These are phyloP conservation scores for Poterioochromonas sp. DNA, from an alignment of 352 stramenopile genomes.

Conservation along the genomic window DNA sequence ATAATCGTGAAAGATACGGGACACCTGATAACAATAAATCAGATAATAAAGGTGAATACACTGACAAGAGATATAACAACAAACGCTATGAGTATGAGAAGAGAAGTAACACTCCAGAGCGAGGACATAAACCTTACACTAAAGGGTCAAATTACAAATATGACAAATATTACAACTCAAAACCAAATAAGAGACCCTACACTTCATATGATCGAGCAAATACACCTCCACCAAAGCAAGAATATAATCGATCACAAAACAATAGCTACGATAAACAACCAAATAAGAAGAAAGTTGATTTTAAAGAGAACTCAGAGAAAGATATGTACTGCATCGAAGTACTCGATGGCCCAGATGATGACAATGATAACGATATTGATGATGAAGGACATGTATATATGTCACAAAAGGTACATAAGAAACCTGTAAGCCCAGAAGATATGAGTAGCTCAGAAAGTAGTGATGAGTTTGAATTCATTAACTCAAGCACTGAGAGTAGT, in stretches of 20 bases:
- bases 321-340: constrained; percentile 13
- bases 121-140: constrained; percentile 13
- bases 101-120: constrained; percentile 10
- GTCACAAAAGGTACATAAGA: constrained; percentile 14
- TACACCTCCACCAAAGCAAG: constrained; percentile 10
- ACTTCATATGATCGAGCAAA: constrained; percentile 14
- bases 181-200: constrained; percentile 13
- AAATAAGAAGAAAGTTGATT: constrained; percentile 18
- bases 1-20: constrained; percentile 13
- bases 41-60: constrained; percentile 17
- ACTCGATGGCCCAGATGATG: constrained; percentile 8
- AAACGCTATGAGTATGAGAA: constrained; percentile 14
- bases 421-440: constrained; percentile 11
- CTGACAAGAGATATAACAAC: constrained; percentile 14
- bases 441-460: constrained; percentile 13
- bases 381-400: constrained; percentile 15
- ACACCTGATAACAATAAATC: constrained; percentile 15
- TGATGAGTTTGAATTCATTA: constrained; percentile 17
- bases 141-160: constrained; percentile 17
- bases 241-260: constrained; percentile 17
- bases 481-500: constrained; percentile 11
- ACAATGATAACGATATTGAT: constrained; percentile 17
- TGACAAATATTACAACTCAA: constrained; percentile 17
- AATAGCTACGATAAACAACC: constrained; percentile 14
- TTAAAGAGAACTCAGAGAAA: constrained; percentile 15